Base-by-base conservation (phyloP, 2,329 filamentous ascomycete genomes). In the Botrytis aclada region DNA sequence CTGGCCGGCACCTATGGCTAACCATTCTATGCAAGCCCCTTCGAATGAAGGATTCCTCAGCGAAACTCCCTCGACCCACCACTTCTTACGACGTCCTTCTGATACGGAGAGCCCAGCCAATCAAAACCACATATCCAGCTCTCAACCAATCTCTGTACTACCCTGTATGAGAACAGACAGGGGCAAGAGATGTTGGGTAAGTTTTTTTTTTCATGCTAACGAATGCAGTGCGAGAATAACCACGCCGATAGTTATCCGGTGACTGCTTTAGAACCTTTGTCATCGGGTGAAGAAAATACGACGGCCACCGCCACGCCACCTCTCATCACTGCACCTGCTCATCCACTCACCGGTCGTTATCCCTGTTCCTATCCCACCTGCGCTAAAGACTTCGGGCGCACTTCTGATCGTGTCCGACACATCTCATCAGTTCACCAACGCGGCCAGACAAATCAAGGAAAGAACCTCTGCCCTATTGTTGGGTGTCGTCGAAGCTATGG, bases 401-500 rank as follows among this genome's bases (percentile, higher is more conserved):
- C 47, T 14, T 32, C 37, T 1, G 62, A 72, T 47, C 32, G 51
- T 39, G 20, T 45, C 47, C 51, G 51, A 37, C 62, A 72, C 4
- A 67, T 72, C 32, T 25, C 29, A 20, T 67, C 62, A 22, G 41
- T 60, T 16, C 51, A 67, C 51, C 47, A 66, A 58, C 61, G 62
- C 3, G 37, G 51, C 9, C 37, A 56, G 22, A 29, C 8, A 34
- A 47, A 0, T 54, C 58, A 63, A 29, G 34, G 45, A 37, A 37
- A 32, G 10, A 66, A 63, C 20, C 47, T 66, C 22, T 72, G 51
- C 29, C 37, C 61, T 25, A 47, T 66, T 14, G 32, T 43, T 16
- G 70, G 51, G 39, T 72, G 39, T 39, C 45, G 61, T 39, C 62
- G 39, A 41, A 72, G 70, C 22, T 32, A 43, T 14, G 70, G 60